Evolutionary conservation across 2,329 filamentous ascomycete species (phyloP), one percentile per base, ranked within the genome.

Genomic region (Ophiostoma piceae): DNA sequence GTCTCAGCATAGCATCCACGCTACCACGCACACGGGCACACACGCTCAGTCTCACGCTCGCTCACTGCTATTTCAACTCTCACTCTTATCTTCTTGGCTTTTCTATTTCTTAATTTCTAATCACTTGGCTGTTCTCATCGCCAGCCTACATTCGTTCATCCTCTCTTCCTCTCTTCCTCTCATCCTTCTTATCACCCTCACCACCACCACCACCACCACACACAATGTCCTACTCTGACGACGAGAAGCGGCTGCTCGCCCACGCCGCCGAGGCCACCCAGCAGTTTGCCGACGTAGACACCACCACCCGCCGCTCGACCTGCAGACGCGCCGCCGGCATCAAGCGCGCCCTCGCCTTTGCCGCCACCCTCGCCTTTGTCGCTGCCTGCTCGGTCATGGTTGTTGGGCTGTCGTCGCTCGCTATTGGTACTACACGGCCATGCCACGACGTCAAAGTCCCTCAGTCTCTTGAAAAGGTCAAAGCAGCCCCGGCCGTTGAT

Each of bases 161-260:
- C 0, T 29, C 29, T 64, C 32, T 35, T 35, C 12, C 39, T 41
- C 39, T 14, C 12, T 8, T 8, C n/a, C 1, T 4, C 51, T 26
- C 51, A 22, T 26, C 19, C 51, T 6, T n/a, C n/a, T 19, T 16
- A n/a, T 32, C 26, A 12, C 12, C 37, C 29, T 62, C 37, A 9
- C 37, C 51, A 19, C 57, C 37, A 9, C 37, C 51, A 19, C 57
- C 37, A 41, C 67, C 7, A 7, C 37, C 26, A 4, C 37, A 22
- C 41, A 67, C 71, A 51, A 70, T 70, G 69, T 47, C 70, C n/a
- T 65, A 65, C 62, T 11, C 35, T 39, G 71, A 71, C 19, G 71
- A 72, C 32, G 71, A 72, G 68, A 72, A 72, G 70, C 62, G 60
- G 68, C 70, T 71, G 70, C 68, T 72, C 39, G 67, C 66, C 37